Conservation (phyloP, 2,329 filamentous ascomycete genomes). For the Botrytis hyacinthi region DNA sequence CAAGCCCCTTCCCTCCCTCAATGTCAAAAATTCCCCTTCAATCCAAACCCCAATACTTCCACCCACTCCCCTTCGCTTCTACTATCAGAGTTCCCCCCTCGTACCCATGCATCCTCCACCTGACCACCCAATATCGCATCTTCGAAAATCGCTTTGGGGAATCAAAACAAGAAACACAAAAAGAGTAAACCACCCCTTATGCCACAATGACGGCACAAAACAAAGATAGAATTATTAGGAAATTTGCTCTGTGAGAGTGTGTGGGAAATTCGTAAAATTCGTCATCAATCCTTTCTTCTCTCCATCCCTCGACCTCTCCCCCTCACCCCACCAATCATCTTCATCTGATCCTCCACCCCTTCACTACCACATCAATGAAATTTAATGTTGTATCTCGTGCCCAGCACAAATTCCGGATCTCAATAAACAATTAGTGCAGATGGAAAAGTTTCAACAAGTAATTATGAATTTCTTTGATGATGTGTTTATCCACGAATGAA, state of each 20-base stretch:
- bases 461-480: conserved; percentile 12
- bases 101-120: not conserved
- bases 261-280: conserved; percentile 17
- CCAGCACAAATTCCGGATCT: conserved; percentile 8
- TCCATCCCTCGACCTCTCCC: not conserved
- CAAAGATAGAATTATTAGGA: not conserved
- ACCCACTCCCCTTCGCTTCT: not conserved
- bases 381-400: not conserved
- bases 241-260: not conserved
- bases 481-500: conserved; percentile 5
- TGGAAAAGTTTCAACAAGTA: conserved; percentile 12
- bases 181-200: not conserved
- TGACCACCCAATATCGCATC: not conserved
- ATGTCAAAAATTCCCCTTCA: not conserved
- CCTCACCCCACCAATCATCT: not conserved
- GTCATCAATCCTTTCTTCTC: conserved; percentile 10
- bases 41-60: not conserved
- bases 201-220: not conserved
- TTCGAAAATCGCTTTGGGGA: conserved; percentile 2
- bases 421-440: conserved; percentile 11
- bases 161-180: conserved; percentile 10
- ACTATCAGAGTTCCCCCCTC: not conserved
- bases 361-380: not conserved
- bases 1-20: not conserved
- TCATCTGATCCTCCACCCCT: not conserved